phyloP scores from a whole-genome alignment of 345 rosid genomes.

The Populus ilicifolia region DNA sequence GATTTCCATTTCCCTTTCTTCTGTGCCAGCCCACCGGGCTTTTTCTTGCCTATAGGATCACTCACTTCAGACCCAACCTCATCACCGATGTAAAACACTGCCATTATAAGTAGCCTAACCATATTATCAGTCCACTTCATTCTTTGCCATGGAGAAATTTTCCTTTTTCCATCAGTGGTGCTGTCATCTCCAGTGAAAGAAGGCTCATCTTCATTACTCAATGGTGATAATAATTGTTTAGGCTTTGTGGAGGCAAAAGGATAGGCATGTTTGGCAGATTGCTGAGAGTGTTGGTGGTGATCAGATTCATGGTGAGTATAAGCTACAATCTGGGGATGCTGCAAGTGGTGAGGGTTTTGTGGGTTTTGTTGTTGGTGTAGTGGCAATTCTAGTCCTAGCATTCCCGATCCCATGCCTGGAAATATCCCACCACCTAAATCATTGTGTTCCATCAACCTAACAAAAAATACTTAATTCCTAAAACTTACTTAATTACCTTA shows the following conservation, averaged over 20 bases:
- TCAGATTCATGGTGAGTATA: constrained; percentile 40
- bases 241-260: constrained; percentile 39
- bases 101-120: constrained; percentile 83
- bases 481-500: not conserved
- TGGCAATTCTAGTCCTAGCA: constrained; percentile 72
- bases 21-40: constrained; percentile 57
- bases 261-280: constrained; percentile 35
- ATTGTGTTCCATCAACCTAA: constrained; percentile 55
- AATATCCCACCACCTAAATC: constrained; percentile 58
- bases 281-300: constrained; percentile 40
- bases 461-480: not conserved
- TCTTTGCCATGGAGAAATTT: constrained; percentile 82
- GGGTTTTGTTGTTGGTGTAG: constrained; percentile 46
- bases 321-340: constrained; percentile 55
- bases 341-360: constrained; percentile 37
- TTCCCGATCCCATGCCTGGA: constrained; percentile 64
- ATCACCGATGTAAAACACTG: constrained; percentile 88
- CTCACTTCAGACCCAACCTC: constrained; percentile 57
- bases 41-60: constrained; percentile 54
- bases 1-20: constrained; percentile 99
- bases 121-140: constrained; percentile 97
- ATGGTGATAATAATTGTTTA: constrained; percentile 49
- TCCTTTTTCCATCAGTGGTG: constrained; percentile 51
- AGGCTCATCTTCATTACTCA: constrained; percentile 76
- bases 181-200: constrained; percentile 53